A percentile compares a stretch with the other conserved stretches of the same genome.
Conservation (phyloP, 371 early-diverging fungal species). For the Rhizomucor pusillus region DNA sequence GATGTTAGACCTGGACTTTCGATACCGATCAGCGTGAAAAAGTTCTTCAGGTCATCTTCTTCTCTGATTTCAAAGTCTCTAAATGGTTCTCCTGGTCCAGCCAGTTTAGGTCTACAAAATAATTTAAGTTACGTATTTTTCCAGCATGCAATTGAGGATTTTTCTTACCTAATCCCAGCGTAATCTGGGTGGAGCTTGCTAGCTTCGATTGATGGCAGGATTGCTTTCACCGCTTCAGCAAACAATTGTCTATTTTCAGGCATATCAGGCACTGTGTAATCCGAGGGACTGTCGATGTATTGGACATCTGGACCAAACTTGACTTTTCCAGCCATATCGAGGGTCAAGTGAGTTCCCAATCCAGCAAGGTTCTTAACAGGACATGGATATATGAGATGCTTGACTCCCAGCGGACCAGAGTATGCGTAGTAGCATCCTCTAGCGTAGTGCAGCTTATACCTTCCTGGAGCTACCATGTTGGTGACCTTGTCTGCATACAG, state of each 20-base stretch:
- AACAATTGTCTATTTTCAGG: conserved; percentile 41
- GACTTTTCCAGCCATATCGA: conserved; percentile 75
- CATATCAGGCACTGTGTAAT: conserved; percentile 59
- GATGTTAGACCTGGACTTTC: conserved; percentile 91
- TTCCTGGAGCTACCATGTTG: conserved; percentile 39
- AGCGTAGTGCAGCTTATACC: conserved; percentile 59
- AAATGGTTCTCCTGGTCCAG: conserved; percentile 69
- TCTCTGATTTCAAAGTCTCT: conserved; percentile 78
- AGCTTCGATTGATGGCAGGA: conserved; percentile 58
- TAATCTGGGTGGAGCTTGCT: conserved; percentile 72
- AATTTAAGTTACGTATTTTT: not conserved
- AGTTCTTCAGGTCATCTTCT: conserved; percentile 51
- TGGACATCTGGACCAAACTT: conserved; percentile 85
- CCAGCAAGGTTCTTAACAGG: conserved; percentile 73
- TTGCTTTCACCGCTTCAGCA: conserved; percentile 55
- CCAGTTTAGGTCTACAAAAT: conserved; percentile 72
- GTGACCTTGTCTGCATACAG: conserved; percentile 70
- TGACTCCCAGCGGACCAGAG: conserved; percentile 36
- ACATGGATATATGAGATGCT: conserved; percentile 82
- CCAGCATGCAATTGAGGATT: not conserved
- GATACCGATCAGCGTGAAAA: conserved; percentile 80
- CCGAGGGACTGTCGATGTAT: conserved; percentile 53
- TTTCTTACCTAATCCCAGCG: conserved; percentile 69
- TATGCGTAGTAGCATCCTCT: conserved; percentile 81
- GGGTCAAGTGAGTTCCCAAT: conserved; percentile 82